Percentiles rank a stretch among this genome's conserved stretches.
Evolutionary conservation across 2,329 filamentous ascomycete species (phyloP).

Genomic region (Trichothecium sympodiale): DNA sequence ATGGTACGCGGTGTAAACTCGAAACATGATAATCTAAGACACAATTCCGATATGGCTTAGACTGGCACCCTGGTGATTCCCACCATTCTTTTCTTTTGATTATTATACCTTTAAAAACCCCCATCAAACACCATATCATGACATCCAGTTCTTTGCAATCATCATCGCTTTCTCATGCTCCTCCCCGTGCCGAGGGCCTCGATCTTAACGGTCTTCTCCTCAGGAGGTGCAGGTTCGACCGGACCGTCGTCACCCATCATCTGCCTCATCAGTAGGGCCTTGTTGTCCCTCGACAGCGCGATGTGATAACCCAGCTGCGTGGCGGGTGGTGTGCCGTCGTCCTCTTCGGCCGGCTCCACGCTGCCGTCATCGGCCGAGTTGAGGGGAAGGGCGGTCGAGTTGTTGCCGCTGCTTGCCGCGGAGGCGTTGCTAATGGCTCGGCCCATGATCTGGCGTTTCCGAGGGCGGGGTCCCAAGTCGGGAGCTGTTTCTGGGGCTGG

Average conservation of each 20-base stretch:
- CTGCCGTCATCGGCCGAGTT: constrained; percentile 4
- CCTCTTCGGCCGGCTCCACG: constrained; percentile 10
- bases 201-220: neutral
- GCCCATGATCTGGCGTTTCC: constrained; percentile 42
- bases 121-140: neutral
- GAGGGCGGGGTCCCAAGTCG: constrained; percentile 12
- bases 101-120: neutral
- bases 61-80: too few species aligned
- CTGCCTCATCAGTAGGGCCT: constrained; percentile 31
- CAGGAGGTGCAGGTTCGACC: too few species aligned
- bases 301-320: constrained; percentile 46
- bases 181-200: neutral
- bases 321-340: constrained; percentile 22
- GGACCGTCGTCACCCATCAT: constrained; percentile 26
- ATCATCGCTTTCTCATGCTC: neutral
- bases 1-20: too few species aligned
- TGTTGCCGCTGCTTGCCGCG: constrained; percentile 33
- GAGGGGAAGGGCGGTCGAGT: constrained; percentile 9
- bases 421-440: constrained; percentile 49
- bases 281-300: constrained; percentile 32
- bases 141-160: neutral
- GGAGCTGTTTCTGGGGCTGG: constrained; percentile 4
- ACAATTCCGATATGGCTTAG: too few species aligned
- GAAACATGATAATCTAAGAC: too few species aligned
- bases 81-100: too few species aligned